Conservation (phyloP, 139 green algal species). For the Tetraselmis chui region DNA sequence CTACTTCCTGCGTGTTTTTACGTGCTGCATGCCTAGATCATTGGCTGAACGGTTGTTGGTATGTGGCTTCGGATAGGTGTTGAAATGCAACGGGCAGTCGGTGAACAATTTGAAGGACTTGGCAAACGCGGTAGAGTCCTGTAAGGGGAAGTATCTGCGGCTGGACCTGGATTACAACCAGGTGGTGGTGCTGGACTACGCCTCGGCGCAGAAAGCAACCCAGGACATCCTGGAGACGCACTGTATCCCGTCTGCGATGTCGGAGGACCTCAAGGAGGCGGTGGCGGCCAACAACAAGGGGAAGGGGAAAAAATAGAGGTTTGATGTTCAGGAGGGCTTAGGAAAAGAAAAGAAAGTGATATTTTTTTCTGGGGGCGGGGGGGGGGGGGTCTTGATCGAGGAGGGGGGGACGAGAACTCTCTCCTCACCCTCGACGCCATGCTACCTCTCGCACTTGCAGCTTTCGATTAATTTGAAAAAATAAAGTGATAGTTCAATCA, state of each 20-base stretch:
- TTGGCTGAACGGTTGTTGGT: neutral
- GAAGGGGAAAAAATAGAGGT: neutral
- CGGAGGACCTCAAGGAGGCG: constrained; percentile 37
- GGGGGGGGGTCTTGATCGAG: too few species aligned
- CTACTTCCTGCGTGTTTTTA: constrained; percentile 15
- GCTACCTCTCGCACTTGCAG: too few species aligned
- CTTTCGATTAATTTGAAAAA: too few species aligned
- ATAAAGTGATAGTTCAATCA: too few species aligned
- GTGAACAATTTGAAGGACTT: constrained; percentile 76
- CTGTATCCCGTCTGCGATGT: constrained; percentile 66
- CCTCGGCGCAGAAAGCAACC: constrained; percentile 26
- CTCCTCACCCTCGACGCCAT: too few species aligned
- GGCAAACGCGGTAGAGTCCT: constrained; percentile 42
- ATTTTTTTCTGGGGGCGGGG: too few species aligned
- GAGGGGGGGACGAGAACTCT: too few species aligned
- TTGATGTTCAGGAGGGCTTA: too few species aligned
- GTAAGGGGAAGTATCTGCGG: constrained; percentile 50
- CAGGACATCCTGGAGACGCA: constrained; percentile 65
- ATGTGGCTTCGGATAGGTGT: constrained; percentile 37
- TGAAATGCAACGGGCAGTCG: constrained; percentile 56
- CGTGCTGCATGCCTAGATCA: neutral
- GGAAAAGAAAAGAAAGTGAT: too few species aligned
- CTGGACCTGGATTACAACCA: constrained; percentile 80
- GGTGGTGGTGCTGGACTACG: constrained; percentile 39
- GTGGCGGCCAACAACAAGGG: neutral